These are phyloP conservation scores for Phytophthora palmivora DNA, from an alignment of 352 stramenopile species.

Conservation along the genomic window DNA sequence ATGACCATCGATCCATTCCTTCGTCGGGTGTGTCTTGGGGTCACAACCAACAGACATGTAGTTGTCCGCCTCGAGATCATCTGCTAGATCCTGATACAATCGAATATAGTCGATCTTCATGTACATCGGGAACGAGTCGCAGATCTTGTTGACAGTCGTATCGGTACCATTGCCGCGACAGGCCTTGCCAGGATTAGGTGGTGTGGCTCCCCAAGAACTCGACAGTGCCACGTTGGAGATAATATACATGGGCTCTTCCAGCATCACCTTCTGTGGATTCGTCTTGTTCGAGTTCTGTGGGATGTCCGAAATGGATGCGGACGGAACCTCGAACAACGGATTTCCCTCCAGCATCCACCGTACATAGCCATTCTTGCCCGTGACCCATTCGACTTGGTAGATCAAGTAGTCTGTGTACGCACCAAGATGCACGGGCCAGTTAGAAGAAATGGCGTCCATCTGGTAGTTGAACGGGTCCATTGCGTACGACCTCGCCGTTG, in stretches of 20 bases:
- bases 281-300: conserved; percentile 51
- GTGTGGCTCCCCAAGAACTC: conserved; percentile 59
- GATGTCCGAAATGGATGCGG: conserved; percentile 43
- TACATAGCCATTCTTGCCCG: conserved; percentile 44
- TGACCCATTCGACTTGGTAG: conserved; percentile 43
- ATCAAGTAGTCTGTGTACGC: conserved; percentile 72
- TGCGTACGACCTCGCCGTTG: conserved; percentile 57
- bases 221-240: conserved; percentile 95
- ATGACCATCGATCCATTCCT: conserved; percentile 63
- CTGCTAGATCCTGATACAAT: conserved; percentile 75
- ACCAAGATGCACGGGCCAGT: conserved; percentile 70
- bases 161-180: conserved; percentile 41
- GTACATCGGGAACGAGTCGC: conserved; percentile 55
- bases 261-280: conserved; percentile 73
- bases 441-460: conserved; percentile 56
- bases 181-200: conserved; percentile 27
- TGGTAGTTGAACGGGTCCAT: conserved; percentile 38
- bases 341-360: conserved; percentile 72
- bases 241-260: conserved; percentile 93
- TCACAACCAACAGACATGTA: conserved; percentile 63
- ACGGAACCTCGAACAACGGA: conserved; percentile 85
- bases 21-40: conserved; percentile 55
- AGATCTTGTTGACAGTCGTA: conserved; percentile 53
- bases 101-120: conserved; percentile 64
- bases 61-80: conserved; percentile 43